Evolutionary conservation across 805 yeast species (phyloP).

Genomic region (Suhomyces vadensis): DNA sequence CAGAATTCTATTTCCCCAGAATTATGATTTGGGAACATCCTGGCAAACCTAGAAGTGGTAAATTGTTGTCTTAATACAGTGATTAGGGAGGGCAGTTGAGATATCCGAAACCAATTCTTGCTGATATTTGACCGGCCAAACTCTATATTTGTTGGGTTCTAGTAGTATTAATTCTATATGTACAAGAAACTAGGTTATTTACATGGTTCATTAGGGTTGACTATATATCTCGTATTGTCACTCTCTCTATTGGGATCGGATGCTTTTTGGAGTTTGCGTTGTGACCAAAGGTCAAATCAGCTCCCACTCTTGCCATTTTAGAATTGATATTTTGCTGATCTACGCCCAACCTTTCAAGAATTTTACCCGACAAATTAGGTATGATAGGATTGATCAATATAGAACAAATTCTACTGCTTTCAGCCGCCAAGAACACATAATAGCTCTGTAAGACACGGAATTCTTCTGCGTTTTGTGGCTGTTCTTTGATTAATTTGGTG

Average conservation of each 20-base stretch:
- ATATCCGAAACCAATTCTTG: too few relatives aligned
- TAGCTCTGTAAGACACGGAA: slow-evolving; percentile 38
- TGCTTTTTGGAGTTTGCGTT: slow-evolving; percentile 52
- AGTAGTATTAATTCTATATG: too few relatives aligned
- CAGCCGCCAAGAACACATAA: slow-evolving; percentile 66
- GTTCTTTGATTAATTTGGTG: slow-evolving; percentile 24
- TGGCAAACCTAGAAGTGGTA: too few relatives aligned
- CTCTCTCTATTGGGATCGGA: slow-evolving; percentile 48
- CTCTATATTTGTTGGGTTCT: too few relatives aligned
- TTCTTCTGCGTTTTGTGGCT: slow-evolving; percentile 19
- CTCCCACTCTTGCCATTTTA: slow-evolving; percentile 51
- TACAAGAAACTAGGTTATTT: too few relatives aligned
- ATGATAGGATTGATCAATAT: slow-evolving; percentile 71
- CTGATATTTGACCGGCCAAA: too few relatives aligned
- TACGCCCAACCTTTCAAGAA: slow-evolving; percentile 69
- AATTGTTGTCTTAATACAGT: too few relatives aligned
- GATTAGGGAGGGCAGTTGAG: too few relatives aligned
- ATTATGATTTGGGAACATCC: too few relatives aligned
- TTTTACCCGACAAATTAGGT: slow-evolving; percentile 57
- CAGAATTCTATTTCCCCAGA: too few relatives aligned
- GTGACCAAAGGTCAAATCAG: slow-evolving; percentile 61
- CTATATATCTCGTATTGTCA: slow-evolving; percentile 14
- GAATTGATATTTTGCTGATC: slow-evolving; percentile 38
- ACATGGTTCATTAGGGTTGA: too few relatives aligned
- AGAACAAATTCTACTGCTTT: slow-evolving; percentile 64